Conservation (phyloP, 2,329 filamentous ascomycete genomes). For the Penicillium sp. region DNA sequence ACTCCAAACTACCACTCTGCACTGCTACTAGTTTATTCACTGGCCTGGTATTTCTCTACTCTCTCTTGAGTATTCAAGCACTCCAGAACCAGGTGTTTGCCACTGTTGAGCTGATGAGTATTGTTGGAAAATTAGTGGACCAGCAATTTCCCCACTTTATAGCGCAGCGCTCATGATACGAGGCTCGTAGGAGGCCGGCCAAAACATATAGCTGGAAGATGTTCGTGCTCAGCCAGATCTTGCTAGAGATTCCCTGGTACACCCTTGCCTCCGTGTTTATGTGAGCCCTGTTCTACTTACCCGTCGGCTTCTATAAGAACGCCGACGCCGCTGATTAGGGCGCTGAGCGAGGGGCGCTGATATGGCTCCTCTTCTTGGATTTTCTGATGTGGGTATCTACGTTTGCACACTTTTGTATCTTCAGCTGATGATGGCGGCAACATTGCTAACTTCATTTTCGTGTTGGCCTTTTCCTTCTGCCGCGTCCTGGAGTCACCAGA, state of each 20-base stretch:
- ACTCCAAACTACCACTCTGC: constrained; percentile 74
- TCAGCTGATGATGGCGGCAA: not conserved
- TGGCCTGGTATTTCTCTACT: constrained; percentile 76
- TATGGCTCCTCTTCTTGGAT: not conserved
- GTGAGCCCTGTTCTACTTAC: constrained; percentile 83
- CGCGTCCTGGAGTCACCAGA: constrained; percentile 47
- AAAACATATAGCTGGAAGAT: constrained; percentile 83
- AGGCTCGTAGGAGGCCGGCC: constrained; percentile 79
- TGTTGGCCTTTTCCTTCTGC: not conserved
- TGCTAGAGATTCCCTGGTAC: constrained; percentile 85
- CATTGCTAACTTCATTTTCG: not conserved
- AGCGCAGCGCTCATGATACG: constrained; percentile 77
- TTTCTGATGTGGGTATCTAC: not conserved
- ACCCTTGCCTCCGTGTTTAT: constrained; percentile 73
- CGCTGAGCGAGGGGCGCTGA: not conserved
- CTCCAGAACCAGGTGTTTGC: constrained; percentile 83
- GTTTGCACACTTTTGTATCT: not conserved
- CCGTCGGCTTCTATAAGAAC: constrained; percentile 53
- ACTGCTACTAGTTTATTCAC: constrained; percentile 70
- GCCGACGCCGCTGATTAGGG: not conserved
- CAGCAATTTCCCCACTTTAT: constrained; percentile 78
- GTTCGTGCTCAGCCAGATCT: constrained; percentile 79
- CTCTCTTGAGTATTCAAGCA: constrained; percentile 72
- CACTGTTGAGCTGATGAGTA: constrained; percentile 73
- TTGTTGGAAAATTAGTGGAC: constrained; percentile 58